phyloP scores from a whole-genome alignment of 371 early-diverging fungal genomes.

The Mucor lusitanicus region DNA sequence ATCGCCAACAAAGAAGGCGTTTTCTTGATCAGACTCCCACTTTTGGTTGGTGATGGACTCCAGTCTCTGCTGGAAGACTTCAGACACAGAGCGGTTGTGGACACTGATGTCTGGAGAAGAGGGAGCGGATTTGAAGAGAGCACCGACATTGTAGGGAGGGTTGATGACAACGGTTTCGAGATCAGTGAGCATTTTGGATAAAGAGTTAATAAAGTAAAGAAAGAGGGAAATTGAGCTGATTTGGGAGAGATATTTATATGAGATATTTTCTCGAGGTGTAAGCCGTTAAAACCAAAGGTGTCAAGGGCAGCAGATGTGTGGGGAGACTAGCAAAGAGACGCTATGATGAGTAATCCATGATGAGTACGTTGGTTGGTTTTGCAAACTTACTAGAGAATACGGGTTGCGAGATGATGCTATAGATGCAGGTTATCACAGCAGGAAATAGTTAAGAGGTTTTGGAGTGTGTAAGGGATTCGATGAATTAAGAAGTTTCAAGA shows the following conservation, averaged over 20 bases:
- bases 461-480: constrained; percentile 4
- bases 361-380: not conserved
- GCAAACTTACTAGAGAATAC: not conserved
- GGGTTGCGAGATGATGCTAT: not conserved
- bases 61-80: constrained; percentile 36
- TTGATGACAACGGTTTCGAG: constrained; percentile 39
- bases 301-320: not conserved
- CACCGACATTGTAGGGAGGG: constrained; percentile 15
- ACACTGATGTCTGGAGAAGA: constrained; percentile 28
- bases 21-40: constrained; percentile 71
- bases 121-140: constrained; percentile 15
- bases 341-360: not conserved
- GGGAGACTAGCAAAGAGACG: not conserved
- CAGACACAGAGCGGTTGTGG: constrained; percentile 31
- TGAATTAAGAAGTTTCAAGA: constrained; percentile 31
- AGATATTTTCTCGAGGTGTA: not conserved
- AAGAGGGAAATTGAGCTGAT: not conserved
- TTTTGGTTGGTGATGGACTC: constrained; percentile 43
- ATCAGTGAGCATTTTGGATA: constrained; percentile 33
- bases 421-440: not conserved
- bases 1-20: constrained; percentile 94
- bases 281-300: no score
- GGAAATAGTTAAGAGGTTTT: constrained; percentile 3
- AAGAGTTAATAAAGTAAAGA: not conserved
- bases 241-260: not conserved